Conservation (phyloP, 208 protist species). For the Trypanosoma vivax region DNA sequence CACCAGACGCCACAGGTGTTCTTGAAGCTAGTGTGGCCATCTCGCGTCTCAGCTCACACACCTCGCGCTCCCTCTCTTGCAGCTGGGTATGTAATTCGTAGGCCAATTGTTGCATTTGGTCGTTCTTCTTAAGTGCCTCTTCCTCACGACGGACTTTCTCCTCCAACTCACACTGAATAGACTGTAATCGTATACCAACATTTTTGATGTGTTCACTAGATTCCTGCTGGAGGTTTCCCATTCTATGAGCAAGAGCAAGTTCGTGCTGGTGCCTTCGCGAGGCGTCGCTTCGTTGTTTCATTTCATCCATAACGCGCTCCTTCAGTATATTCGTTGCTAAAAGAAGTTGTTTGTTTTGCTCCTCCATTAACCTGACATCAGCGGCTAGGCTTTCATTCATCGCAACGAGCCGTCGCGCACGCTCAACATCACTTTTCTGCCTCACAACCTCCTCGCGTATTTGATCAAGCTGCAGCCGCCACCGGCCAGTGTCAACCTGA, state of each 20-base stretch:
- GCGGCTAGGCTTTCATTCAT: conserved; percentile 59
- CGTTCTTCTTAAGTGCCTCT: conserved; percentile 49
- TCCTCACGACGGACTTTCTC: conserved; percentile 60
- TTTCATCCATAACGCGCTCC: conserved; percentile 67
- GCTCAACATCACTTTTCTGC: conserved; percentile 57
- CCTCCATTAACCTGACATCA: conserved; percentile 54
- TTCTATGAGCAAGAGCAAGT: conserved; percentile 72
- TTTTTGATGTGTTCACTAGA: conserved; percentile 48
- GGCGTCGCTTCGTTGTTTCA: conserved; percentile 38
- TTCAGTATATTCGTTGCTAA: conserved; percentile 68
- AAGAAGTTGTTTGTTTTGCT: conserved; percentile 82
- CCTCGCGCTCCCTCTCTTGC: conserved; percentile 60
- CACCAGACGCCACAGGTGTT: not conserved
- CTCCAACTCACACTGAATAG: conserved; percentile 70
- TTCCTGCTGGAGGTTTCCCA: conserved; percentile 73
- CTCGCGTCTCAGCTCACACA: conserved; percentile 42
- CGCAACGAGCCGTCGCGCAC: conserved; percentile 36
- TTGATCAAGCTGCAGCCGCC: conserved; percentile 47
- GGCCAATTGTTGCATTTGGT: conserved; percentile 62
- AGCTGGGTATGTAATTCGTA: conserved; percentile 69
- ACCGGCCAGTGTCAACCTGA: conserved; percentile 50
- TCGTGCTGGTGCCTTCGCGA: conserved; percentile 63
- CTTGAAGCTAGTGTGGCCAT: conserved; percentile 11
- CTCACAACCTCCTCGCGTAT: conserved; percentile 42
- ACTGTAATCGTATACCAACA: conserved; percentile 52